Evolutionary conservation across 139 green algal species (phyloP), one percentile per base, ranked within the genome.

Genomic region (Chlamydomonas sp.): DNA sequence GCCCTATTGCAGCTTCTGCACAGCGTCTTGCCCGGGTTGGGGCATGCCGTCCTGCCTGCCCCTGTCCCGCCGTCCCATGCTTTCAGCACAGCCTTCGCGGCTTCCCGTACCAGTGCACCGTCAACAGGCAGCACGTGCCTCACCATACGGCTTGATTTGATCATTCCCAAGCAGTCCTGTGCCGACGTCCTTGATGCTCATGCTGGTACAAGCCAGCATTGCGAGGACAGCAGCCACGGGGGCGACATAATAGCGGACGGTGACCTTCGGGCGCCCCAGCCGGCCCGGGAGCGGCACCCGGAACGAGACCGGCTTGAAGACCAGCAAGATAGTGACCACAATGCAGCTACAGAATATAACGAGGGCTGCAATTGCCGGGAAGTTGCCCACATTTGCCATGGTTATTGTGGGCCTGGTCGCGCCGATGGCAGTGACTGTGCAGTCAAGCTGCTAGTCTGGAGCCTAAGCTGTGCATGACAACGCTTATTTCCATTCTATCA

Each of bases 81-180:
- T 49, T 49, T 17, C 8, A 12, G 2, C 59, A 61, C 5, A 61
- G 12, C 79, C 3, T n/a, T 66, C 4, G 5, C 3, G 2, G 4
- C 31, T 4, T n/a, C 64, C 3, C n/a, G 9, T 2, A 14, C 16
- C 7, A 12, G 31, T 49, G 5, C 6, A 5, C 5, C 5, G 64
- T 8, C 1, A 6, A 66, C n/a, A 20, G 20, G 64, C 5, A 5
- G 6, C 10, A 15, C 49, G 14, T 1, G 12, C 80, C 84, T 7
- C 63, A 87, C 87, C 89, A 76, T 93, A 95, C 0, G 92, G 92
- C 84, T 94, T 79, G 59, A 95, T 87, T 20, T 87, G 73, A 2
- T 80, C 78, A 17, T 95, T 86, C 9, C 92, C 92, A 0, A 78
- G 68, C 12, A 95, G 76, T n/a, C 92, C 90, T 1, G 63, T 61